Conservation (phyloP, 129 eudicot species). For the Saposhnikovia divaricata region DNA sequence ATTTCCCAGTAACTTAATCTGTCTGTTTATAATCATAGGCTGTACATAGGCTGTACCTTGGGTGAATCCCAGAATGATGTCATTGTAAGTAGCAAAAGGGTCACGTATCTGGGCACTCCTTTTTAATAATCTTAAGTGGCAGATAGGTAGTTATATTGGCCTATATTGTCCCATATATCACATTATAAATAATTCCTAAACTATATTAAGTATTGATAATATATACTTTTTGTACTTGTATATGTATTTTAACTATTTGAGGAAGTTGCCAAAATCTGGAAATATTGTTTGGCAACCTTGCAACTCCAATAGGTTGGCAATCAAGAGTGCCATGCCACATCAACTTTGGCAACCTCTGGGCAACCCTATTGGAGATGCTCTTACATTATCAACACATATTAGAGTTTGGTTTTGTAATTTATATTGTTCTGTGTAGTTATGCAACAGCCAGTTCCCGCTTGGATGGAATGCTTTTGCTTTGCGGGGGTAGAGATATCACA, state of each 20-base stretch:
- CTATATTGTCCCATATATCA: too few species aligned
- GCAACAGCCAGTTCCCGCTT: constrained; percentile 97
- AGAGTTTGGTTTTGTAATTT: not conserved
- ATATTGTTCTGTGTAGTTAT: constrained; percentile 43
- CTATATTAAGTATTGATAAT: too few species aligned
- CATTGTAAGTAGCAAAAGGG: not conserved
- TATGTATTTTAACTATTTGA: too few species aligned
- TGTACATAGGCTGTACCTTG: not conserved
- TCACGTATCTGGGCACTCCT: not conserved
- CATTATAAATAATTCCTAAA: too few species aligned
- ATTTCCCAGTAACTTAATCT: not conserved
- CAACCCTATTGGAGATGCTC: too few species aligned
- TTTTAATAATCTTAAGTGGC: not conserved
- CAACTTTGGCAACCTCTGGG: too few species aligned
- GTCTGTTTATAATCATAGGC: not conserved
- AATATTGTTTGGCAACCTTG: too few species aligned
- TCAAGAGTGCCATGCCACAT: too few species aligned
- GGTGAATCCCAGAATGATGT: not conserved
- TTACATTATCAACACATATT: not conserved
- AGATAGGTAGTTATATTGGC: not conserved
- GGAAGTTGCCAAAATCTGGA: too few species aligned
- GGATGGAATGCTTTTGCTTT: constrained; percentile 97
- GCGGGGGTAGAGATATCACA: constrained; percentile 95
- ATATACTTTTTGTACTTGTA: too few species aligned
- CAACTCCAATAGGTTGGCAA: too few species aligned